Evolutionary conservation across 108 stramenopile species (phyloP), one percentile per base, ranked within the genome.

Genomic region (Parietichytrium sp.): DNA sequence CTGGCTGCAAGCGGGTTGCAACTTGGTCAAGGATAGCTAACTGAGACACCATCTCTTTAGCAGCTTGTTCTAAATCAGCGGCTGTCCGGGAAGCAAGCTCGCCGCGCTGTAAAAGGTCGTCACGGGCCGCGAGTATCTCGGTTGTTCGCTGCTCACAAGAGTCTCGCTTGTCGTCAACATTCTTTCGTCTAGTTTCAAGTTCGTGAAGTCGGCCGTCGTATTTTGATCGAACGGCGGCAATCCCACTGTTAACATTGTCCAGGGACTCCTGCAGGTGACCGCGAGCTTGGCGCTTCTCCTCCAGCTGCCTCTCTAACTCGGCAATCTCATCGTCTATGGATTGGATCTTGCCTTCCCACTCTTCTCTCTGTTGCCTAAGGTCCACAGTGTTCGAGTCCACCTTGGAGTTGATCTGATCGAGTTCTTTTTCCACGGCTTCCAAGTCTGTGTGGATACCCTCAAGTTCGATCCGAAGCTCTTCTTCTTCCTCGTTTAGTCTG

Each of bases 331-430:
- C 61, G 42, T 72, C 61, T 7, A 72, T 42, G 61, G 33, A 33
- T 1, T 33, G 38, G 10, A 72, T 72, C 42, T 72, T 72, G 10
- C 6, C 20, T 27, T 72, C 61, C 61, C 61, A 72, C 0, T 42
- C 61, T 7, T 38, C 15, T 6, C 61, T 33, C 61, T 72, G 61
- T 25, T 72, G 38, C 23, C 61, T 33, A 2, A 72, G 61, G 61
- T 72, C 61, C 10, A 72, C 61, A 7, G 61, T 72, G 20, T 42
- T 42, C 23, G 61, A 33, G 42, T 72, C 61, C 10, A 72, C 61
- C n/a, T 42, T 33, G 16, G 61, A n/a, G 42, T 72, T 72, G 61
- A 72, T 72, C 33, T 72, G 61, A 38, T 72, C 61, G 42, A 72
- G 61, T 42, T 72, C 61, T 6, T 42, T 33, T 42, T 72, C 38